These are phyloP conservation scores for Chytridium lagenaria DNA, from an alignment of 371 early-diverging fungal genomes.

Conservation along the genomic window DNA sequence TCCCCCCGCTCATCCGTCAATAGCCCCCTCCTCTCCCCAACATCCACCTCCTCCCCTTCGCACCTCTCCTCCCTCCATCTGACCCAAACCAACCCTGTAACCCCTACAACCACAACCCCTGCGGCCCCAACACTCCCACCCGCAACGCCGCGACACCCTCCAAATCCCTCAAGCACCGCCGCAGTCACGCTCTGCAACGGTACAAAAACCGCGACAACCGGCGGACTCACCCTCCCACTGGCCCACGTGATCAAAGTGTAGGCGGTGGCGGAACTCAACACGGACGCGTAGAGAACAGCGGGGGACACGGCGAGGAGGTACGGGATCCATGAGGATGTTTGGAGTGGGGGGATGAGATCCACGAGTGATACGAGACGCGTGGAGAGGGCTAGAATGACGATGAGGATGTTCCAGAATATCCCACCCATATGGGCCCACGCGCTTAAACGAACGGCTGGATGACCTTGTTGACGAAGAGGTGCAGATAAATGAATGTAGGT, in stretches of 20 bases:
- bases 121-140: background rate
- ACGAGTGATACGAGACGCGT: background rate
- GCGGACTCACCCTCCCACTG: background rate
- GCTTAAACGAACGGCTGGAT: slow-evolving; percentile 15
- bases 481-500: slow-evolving; percentile 9
- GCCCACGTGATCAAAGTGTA: slow-evolving; percentile 20
- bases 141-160: background rate
- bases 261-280: slow-evolving; percentile 15
- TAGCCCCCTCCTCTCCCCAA: too few relatives aligned
- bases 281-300: slow-evolving; percentile 13
- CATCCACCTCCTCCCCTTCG: too few relatives aligned
- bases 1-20: too few relatives aligned
- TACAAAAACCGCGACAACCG: slow-evolving; percentile 24
- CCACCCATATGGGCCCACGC: slow-evolving; percentile 25
- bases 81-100: slow-evolving; percentile 18
- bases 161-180: background rate
- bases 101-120: slow-evolving; percentile 8
- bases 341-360: background rate
- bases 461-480: background rate
- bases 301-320: background rate
- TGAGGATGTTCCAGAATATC: background rate
- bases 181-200: slow-evolving; percentile 20
- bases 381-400: background rate
- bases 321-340: background rate
- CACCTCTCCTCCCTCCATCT: slow-evolving; percentile 21